Evolutionary conservation across 768 basidiomycete species (phyloP).

Genomic region (Amanita rimosa): DNA sequence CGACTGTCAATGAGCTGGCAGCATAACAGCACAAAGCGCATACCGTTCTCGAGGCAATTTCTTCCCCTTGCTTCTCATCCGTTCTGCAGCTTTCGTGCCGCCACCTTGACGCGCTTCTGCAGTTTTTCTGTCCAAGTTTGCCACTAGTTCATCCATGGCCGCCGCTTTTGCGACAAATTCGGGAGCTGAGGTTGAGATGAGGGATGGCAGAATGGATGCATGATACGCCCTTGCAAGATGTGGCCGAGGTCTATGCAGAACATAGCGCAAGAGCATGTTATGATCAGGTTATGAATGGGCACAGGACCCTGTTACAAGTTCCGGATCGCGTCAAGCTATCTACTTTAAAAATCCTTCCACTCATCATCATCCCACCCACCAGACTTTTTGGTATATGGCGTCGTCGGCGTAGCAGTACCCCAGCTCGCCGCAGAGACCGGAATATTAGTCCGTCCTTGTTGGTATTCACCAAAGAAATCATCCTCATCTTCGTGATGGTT

Average conservation of each 20-base stretch:
- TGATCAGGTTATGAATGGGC: neutral
- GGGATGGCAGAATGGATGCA: slow-evolving; percentile 63
- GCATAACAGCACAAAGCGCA: slow-evolving; percentile 10
- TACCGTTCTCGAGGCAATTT: slow-evolving; percentile 77
- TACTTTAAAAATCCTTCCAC: slow-evolving; percentile 68
- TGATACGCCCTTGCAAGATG: slow-evolving; percentile 35
- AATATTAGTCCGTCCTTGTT: slow-evolving; percentile 7
- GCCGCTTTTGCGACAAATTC: slow-evolving; percentile 60
- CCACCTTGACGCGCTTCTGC: slow-evolving; percentile 59
- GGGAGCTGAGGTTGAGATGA: slow-evolving; percentile 54
- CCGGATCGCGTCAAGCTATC: slow-evolving; percentile 11
- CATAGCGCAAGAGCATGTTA: slow-evolving; percentile 1
- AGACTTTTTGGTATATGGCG: slow-evolving; percentile 28
- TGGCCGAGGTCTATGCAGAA: slow-evolving; percentile 10
- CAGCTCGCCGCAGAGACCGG: slow-evolving; percentile 4
- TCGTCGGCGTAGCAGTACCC: slow-evolving; percentile 6
- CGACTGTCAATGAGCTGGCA: neutral
- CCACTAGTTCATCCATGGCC: slow-evolving; percentile 61
- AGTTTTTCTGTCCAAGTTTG: slow-evolving; percentile 50
- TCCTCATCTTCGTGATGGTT: slow-evolving; percentile 54
- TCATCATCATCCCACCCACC: slow-evolving; percentile 70
- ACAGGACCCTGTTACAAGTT: slow-evolving; percentile 9
- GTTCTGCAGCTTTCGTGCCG: slow-evolving; percentile 59
- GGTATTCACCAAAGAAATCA: slow-evolving; percentile 48
- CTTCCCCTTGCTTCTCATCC: slow-evolving; percentile 73